Evolutionary conservation across 768 basidiomycete genomes (phyloP), one percentile per base, ranked within the genome.

Genomic region (Pleurotus giganteus): DNA sequence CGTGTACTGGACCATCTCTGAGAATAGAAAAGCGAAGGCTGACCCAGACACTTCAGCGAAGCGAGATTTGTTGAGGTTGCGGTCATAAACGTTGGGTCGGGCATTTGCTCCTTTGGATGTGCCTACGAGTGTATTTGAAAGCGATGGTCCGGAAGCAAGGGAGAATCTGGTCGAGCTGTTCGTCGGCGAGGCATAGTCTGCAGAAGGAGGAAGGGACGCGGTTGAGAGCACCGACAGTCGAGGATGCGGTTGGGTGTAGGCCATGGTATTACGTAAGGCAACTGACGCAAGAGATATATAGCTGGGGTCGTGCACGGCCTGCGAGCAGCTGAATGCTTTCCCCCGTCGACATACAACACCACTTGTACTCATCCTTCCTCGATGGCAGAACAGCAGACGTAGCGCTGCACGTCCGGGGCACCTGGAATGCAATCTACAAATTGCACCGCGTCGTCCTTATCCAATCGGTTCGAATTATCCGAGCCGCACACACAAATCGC

Each of bases 1-100:
- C 1, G 93, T 96, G 71, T 98, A 98, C 69, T 94, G 89, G 1
- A 99, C 88, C 11, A 94, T 77, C 72, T 98, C 95, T 3, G 90
- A 89, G 71, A 98, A 94, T 55, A 98, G 78, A 66, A 97, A 98
- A 0, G 89, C 80, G 66, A 92, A 94, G 0, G 94, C 89, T 2
- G 87, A 80, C 4, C 85, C 77, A 13, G 90, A 89, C 49, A 96
- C 91, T 66, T 98, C 96, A 23, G 86, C 72, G 11, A 83, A 79
- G 39, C 91, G 84, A 2, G 91, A 86, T 77, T 94, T 96, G 77
- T 90, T 93, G 61, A 97, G 77, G 45, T 81, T 85, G 55, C 94
- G 80, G 64, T 98, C 96, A 71, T 96, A 92, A 58, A 98, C 93
- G 60, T 81, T 89, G 2, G 88, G 86, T 4, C 89, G 82, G 23